These are phyloP conservation scores for Phialophora chinensis DNA, from an alignment of 2,329 filamentous ascomycete species.

Conservation along the genomic window DNA sequence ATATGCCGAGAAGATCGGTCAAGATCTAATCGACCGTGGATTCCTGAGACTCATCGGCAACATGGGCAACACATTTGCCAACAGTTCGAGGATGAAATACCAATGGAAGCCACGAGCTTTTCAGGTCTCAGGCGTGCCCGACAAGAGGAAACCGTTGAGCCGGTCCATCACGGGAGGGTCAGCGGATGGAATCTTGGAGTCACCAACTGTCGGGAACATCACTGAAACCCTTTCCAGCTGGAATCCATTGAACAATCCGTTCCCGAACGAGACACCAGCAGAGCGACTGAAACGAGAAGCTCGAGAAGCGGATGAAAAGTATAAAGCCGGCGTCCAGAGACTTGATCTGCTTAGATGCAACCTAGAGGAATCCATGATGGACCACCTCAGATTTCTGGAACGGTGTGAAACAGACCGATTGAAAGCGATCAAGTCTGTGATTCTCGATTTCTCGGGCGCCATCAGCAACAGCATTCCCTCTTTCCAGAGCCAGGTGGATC, in stretches of 20 bases:
- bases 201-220: conserved; percentile 79
- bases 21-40: conserved; percentile 85
- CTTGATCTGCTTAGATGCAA: conserved; percentile 90
- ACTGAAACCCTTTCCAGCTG: conserved; percentile 89
- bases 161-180: conserved; percentile 76
- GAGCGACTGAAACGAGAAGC: conserved; percentile 89
- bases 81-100: conserved; percentile 96
- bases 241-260: conserved; percentile 87
- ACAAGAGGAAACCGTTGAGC: conserved; percentile 77
- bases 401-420: conserved; percentile 94
- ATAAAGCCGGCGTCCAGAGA: conserved; percentile 83
- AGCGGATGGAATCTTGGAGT: conserved; percentile 65
- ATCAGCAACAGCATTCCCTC: conserved; percentile 98
- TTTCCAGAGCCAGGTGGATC: conserved; percentile 92
- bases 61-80: conserved; percentile 93
- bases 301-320: conserved; percentile 87
- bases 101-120: conserved; percentile 96
- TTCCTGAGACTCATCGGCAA: conserved; percentile 91
- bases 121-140: conserved; percentile 81
- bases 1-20: conserved; percentile 92
- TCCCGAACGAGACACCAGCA: conserved; percentile 90
- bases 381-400: conserved; percentile 94
- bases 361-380: conserved; percentile 91
- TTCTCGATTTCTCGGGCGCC: conserved; percentile 95
- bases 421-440: conserved; percentile 97